Evolutionary conservation across 164 flowering plant species (phyloP).

Genomic region (Tetracentron sinense): DNA sequence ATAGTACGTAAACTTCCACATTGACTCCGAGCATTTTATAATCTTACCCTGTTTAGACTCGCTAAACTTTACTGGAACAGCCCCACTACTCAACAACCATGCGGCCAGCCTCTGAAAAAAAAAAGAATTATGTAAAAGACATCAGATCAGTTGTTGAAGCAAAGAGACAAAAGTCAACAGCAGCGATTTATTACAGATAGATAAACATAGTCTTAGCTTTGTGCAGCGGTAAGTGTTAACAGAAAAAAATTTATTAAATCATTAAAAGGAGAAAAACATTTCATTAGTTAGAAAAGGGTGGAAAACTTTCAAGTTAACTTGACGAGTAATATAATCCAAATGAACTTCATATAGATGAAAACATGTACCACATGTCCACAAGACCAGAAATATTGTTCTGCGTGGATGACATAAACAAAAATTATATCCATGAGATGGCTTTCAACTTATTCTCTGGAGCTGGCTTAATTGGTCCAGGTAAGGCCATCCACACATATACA

Average conservation of each 20-base stretch:
- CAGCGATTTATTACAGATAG: background rate
- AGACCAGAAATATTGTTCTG: too few species aligned
- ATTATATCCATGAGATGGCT: too few species aligned
- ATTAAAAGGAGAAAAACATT: too few species aligned
- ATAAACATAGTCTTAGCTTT: background rate
- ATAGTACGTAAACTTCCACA: slow-evolving; percentile 92
- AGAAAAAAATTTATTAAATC: too few species aligned
- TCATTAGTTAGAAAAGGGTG: too few species aligned
- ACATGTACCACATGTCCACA: background rate
- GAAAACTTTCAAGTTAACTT: too few species aligned
- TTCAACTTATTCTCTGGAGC: too few species aligned
- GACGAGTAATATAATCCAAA: background rate
- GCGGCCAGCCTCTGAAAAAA: slow-evolving; percentile 59
- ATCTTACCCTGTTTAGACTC: slow-evolving; percentile 52
- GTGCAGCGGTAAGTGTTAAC: background rate
- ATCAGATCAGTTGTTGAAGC: background rate
- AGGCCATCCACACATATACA: too few species aligned
- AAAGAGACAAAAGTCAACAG: background rate
- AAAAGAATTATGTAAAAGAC: background rate
- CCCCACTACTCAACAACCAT: slow-evolving; percentile 45
- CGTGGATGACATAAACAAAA: too few species aligned
- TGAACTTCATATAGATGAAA: background rate
- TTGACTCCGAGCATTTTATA: slow-evolving; percentile 75
- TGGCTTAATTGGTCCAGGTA: too few species aligned
- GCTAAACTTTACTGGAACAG: slow-evolving; percentile 31